Percentiles rank a stretch among this genome's conserved stretches.
Evolutionary conservation across 345 rosid species (phyloP).

Genomic region (Combretum micranthum): DNA sequence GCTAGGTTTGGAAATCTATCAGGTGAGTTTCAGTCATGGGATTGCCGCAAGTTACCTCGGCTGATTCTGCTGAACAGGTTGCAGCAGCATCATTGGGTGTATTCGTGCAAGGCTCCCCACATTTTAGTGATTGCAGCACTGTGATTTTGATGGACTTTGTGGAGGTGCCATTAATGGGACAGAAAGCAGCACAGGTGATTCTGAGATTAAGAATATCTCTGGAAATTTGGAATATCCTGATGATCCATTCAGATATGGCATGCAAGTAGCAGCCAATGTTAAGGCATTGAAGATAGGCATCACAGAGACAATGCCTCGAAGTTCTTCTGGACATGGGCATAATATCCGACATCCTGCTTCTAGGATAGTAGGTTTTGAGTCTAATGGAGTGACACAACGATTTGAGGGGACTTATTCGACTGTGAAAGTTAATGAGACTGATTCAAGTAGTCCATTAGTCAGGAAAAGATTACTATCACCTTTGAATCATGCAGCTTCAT

Average conservation of each 20-base stretch:
- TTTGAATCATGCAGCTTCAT: conserved; percentile 42
- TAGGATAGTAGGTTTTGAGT: conserved; percentile 77
- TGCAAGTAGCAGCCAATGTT: conserved; percentile 30
- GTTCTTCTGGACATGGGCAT: conserved; percentile 26
- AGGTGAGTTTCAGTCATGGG: conserved; percentile 49
- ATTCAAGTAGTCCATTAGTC: conserved; percentile 47
- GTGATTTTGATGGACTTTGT: conserved; percentile 47
- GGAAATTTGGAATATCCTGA: conserved; percentile 35
- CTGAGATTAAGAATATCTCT: conserved; percentile 42
- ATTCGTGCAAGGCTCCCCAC: conserved; percentile 43
- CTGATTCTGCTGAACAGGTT: conserved; percentile 34
- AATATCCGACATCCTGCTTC: conserved; percentile 40
- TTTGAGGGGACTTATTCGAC: conserved; percentile 28
- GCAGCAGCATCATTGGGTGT: conserved; percentile 30
- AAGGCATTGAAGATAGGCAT: conserved; percentile 37
- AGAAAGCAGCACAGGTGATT: conserved; percentile 33
- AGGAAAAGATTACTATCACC: conserved; percentile 76
- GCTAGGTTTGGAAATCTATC: too few relatives aligned
- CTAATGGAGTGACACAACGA: conserved; percentile 26
- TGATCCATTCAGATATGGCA: conserved; percentile 26
- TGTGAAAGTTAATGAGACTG: conserved; percentile 27
- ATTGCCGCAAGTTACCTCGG: conserved; percentile 64
- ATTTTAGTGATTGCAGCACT: conserved; percentile 35
- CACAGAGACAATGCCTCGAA: conserved; percentile 25
- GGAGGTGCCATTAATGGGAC: conserved; percentile 25